phyloP scores from a whole-genome alignment of 2,329 filamentous ascomycete genomes.

The Neoascochyta sp. region DNA sequence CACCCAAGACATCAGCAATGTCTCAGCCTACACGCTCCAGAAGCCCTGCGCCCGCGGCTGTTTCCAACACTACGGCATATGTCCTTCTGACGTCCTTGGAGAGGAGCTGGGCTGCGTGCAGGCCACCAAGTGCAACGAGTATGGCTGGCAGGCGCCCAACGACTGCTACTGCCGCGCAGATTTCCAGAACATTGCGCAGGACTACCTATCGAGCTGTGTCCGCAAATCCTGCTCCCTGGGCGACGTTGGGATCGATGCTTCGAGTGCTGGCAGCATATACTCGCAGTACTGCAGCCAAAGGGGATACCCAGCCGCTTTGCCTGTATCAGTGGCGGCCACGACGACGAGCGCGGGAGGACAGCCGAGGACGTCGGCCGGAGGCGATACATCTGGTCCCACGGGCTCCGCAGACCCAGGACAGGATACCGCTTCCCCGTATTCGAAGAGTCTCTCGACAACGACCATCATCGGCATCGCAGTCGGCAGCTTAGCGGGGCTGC shows the following conservation, averaged over 20 bases:
- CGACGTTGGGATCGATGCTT: slow-evolving; percentile 9
- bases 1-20: slow-evolving; percentile 10
- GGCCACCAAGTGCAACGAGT: slow-evolving; percentile 1
- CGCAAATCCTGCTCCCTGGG: slow-evolving; percentile 7
- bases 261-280: slow-evolving; percentile 11
- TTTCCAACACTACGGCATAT: slow-evolving; percentile 7
- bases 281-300: slow-evolving; percentile 10
- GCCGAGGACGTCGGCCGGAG: slow-evolving; percentile 1
- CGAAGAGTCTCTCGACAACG: slow-evolving; percentile 3
- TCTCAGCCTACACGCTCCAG: slow-evolving; percentile 6
- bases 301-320: slow-evolving; percentile 8
- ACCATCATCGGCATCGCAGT: slow-evolving; percentile 13
- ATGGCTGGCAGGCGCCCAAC: slow-evolving; percentile 13
- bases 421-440: background rate
- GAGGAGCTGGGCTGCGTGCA: slow-evolving; percentile 7
- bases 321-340: slow-evolving; percentile 5
- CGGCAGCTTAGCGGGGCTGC: slow-evolving; percentile 7
- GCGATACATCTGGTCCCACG: background rate
- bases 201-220: slow-evolving; percentile 10
- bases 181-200: slow-evolving; percentile 8
- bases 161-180: slow-evolving; percentile 16
- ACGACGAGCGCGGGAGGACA: slow-evolving; percentile 3
- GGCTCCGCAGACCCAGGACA: slow-evolving; percentile 1
- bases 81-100: slow-evolving; percentile 9
- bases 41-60: slow-evolving; percentile 11